These are phyloP conservation scores for Selaginella moellendorffii DNA, from an alignment of 75 land plant species.

Conservation along the genomic window DNA sequence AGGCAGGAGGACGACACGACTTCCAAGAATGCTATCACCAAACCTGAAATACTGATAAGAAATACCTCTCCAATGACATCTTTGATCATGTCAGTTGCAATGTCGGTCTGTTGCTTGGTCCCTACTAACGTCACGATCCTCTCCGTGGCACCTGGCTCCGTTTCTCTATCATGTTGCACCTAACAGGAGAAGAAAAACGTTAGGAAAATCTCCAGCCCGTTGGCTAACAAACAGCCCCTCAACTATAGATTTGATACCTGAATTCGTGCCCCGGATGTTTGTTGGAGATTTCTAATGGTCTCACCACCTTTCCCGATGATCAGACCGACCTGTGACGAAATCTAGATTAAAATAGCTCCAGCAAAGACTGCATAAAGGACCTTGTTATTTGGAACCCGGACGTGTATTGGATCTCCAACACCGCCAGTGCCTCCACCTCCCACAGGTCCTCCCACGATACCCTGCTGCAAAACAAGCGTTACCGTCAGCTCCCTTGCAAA, in stretches of 20 bases:
- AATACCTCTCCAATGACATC: conserved; percentile 93
- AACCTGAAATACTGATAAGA: not conserved
- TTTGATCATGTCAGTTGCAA: conserved; percentile 69
- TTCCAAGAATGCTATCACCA: too few relatives aligned
- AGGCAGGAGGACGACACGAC: not conserved
- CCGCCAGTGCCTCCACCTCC: conserved; percentile 11
- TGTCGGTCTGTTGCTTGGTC: conserved; percentile 69
- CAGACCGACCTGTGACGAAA: conserved; percentile 59
- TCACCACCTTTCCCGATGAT: conserved; percentile 96
- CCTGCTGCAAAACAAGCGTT: conserved; percentile 27
- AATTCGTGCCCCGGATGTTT: conserved; percentile 82
- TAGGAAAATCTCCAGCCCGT: too few relatives aligned
- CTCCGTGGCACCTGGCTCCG: conserved; percentile 64
- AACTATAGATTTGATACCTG: too few relatives aligned
- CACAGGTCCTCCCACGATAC: conserved; percentile 30
- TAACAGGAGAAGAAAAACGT: not conserved
- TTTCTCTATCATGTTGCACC: conserved; percentile 47
- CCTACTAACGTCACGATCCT: conserved; percentile 77
- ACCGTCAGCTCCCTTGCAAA: too few relatives aligned
- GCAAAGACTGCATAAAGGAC: conserved; percentile 18
- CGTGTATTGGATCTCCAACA: conserved; percentile 52
- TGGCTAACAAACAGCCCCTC: too few relatives aligned
- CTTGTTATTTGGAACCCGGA: conserved; percentile 95
- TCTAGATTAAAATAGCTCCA: too few relatives aligned
- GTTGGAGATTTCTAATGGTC: conserved; percentile 74